Percentiles rank a stretch among this genome's conserved stretches.
Conservation (phyloP, 164 flowering plant species). For the Dillenia turbinata region DNA sequence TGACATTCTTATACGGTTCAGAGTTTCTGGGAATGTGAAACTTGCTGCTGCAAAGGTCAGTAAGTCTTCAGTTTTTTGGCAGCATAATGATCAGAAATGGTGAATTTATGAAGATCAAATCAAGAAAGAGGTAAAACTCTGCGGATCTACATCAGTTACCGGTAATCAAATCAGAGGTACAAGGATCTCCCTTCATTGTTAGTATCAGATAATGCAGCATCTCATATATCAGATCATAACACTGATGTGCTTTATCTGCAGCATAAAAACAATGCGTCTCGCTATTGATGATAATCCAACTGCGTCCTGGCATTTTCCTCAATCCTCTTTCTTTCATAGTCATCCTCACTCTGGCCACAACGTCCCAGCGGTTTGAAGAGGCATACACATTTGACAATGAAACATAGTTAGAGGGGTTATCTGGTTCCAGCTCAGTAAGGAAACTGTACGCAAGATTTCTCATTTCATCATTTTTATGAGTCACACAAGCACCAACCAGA, state of each 20-base stretch:
- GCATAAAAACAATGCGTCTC: slow-evolving; percentile 48
- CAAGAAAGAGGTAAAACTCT: no score
- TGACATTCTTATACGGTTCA: no score
- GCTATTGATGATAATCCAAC: slow-evolving; percentile 60
- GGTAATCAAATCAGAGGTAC: slow-evolving; percentile 12
- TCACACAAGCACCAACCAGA: slow-evolving; percentile 40
- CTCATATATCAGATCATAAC: slow-evolving; percentile 31
- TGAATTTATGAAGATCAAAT: no score
- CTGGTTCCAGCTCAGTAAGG: slow-evolving; percentile 61
- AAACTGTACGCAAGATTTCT: slow-evolving; percentile 44
- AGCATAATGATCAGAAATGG: no score
- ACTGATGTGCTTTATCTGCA: slow-evolving; percentile 57
- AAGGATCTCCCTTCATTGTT: slow-evolving; percentile 30
- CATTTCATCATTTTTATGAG: slow-evolving; percentile 50
- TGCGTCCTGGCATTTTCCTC: slow-evolving; percentile 65
- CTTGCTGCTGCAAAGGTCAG: no score
- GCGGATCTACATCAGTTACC: slow-evolving; percentile 3
- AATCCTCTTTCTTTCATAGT: slow-evolving; percentile 53
- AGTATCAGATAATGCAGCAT: slow-evolving; percentile 38
- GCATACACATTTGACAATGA: slow-evolving; percentile 65
- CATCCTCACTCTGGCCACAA: slow-evolving; percentile 50
- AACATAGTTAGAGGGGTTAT: slow-evolving; percentile 60
- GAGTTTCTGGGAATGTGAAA: no score
- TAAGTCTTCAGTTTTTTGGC: no score
- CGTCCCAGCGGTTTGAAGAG: slow-evolving; percentile 57